Evolutionary conservation across 2,329 filamentous ascomycete species (phyloP).

Genomic region (Clarireedia monteithiana): DNA sequence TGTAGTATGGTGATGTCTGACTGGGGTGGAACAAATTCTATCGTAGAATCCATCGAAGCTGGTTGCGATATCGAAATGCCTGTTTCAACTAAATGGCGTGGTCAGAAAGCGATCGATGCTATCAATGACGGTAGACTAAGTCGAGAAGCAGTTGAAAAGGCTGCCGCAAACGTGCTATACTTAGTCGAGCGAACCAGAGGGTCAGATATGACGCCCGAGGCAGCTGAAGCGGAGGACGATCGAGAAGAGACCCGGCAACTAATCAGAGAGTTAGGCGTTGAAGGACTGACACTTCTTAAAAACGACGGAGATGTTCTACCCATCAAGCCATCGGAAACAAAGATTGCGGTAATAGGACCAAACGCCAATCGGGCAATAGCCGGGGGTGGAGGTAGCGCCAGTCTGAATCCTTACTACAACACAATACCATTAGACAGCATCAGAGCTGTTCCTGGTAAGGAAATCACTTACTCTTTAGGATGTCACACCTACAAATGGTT

Average conservation of each 20-base stretch:
- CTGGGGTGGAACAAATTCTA: conserved; percentile 51
- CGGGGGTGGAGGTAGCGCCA: conserved; percentile 61
- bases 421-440: conserved; percentile 59
- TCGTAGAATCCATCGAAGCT: conserved; percentile 44
- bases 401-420: conserved; percentile 61
- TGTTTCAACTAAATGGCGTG: conserved; percentile 45
- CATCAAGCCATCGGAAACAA: conserved; percentile 45
- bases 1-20: conserved; percentile 48
- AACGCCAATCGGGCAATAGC: conserved; percentile 61
- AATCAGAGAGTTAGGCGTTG: conserved; percentile 52
- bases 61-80: conserved; percentile 54
- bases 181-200: conserved; percentile 55
- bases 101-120: conserved; percentile 49
- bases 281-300: conserved; percentile 58
- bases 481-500: conserved; percentile 60
- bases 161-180: conserved; percentile 52
- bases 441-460: conserved; percentile 42
- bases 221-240: conserved; percentile 49
- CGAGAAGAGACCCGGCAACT: conserved; percentile 49
- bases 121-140: conserved; percentile 41
- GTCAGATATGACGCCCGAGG: conserved; percentile 47
- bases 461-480: conserved; percentile 52
- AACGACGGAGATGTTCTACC: conserved; percentile 53
- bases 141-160: conserved; percentile 43
- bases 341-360: conserved; percentile 58